phyloP scores from a whole-genome alignment of 306 rosid species.

The Astragalus membranaceus region DNA sequence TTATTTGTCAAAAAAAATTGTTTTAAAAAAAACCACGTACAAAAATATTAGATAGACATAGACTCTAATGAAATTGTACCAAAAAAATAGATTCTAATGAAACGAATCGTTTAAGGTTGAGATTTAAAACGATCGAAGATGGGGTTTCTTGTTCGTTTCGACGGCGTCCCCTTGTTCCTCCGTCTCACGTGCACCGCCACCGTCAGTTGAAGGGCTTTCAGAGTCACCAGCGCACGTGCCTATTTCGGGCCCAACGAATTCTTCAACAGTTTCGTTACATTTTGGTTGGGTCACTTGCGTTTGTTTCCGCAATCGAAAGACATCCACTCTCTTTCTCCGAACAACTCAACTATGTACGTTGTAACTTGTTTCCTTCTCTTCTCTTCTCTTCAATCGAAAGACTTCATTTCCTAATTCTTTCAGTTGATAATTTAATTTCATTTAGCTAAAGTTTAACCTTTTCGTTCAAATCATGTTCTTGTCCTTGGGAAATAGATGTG shows the following conservation, averaged over 20 bases:
- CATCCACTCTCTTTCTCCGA: not conserved
- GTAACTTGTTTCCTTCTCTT: not conserved
- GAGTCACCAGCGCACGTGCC: not conserved
- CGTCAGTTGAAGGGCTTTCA: not conserved
- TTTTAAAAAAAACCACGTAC: too few relatives aligned
- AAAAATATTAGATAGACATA: not conserved
- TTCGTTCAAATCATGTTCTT: not conserved
- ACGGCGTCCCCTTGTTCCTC: not conserved
- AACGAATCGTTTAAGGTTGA: conserved; percentile 18
- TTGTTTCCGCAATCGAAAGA: not conserved
- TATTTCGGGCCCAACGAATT: not conserved
- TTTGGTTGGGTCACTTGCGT: not conserved
- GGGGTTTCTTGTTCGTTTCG: not conserved
- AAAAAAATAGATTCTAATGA: not conserved
- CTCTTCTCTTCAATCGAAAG: not conserved
- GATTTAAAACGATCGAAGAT: not conserved
- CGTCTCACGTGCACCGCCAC: not conserved
- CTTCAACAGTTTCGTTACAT: not conserved
- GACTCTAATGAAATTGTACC: not conserved
- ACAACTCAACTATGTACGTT: not conserved
- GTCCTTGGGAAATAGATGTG: not conserved
- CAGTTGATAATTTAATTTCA: not conserved
- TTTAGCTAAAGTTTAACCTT: not conserved
- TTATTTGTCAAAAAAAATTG: too few relatives aligned
- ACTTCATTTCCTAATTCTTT: not conserved